Evolutionary conservation across 2,329 filamentous ascomycete species (phyloP), one percentile per base, ranked within the genome.

Genomic region (Phoma sp.): DNA sequence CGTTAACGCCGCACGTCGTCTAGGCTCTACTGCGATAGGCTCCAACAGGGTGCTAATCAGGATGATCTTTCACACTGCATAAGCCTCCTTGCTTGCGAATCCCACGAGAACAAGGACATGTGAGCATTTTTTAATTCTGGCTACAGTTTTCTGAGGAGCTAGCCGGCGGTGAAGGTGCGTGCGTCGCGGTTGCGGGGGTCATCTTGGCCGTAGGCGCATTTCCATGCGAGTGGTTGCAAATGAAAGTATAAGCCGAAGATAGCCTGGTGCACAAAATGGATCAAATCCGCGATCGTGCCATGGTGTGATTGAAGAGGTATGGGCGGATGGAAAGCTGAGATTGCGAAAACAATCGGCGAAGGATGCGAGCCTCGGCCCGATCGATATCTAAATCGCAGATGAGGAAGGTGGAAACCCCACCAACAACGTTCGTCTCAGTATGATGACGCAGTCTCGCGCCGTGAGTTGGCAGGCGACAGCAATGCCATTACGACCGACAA

Each of bases 161-260:
- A 62, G 59, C 40, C 58, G 56, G 63, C 62, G 59, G 57, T 59
- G 61, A 67, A 50, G 57, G 58, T 28, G 57, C 61, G 56, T 63
- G 62, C 55, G 37, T 56, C 32, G 59, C 59, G 47, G 52, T 55
- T 68, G 62, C 59, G 65, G 66, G 66, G 54, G 33, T 18, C 33
- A 18, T 37, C 26, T 15, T 48, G 51, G 45, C 51, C 45, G 51
- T 46, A 49, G 51, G 51, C 51, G 45, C 51, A 29, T 26, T 20
- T 39, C 34, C 45, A 40, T 17, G 18, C 29, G 20, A 42, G 36
- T 36, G 26, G 32, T 39, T 45, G 28, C 39, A 21, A 54, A 21
- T 26, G 36, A 48, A 36, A 52, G 33, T 39, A 49, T 68, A 67
- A 71, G 69, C 69, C 68, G 68, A 68, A 63, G 64, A 57, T 71